Evolutionary conservation across 169 alveolate genomes (phyloP).

Genomic region (Plasmodium cynomolgi): DNA sequence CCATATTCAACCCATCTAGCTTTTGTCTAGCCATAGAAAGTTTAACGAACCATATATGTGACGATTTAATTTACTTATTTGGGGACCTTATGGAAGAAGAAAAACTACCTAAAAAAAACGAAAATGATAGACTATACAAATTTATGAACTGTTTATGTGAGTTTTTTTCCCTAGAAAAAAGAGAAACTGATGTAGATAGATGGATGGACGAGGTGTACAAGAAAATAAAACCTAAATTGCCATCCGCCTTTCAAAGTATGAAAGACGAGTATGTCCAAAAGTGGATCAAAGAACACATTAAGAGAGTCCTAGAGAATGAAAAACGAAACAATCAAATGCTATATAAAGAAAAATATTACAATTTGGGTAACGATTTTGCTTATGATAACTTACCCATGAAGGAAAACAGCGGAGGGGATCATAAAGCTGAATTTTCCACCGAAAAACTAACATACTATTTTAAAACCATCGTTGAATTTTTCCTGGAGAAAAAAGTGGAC

Average conservation of each 20-base stretch:
- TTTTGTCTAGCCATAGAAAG: slow-evolving; percentile 63
- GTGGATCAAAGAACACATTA: slow-evolving; percentile 61
- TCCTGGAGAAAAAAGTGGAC: slow-evolving; percentile 54
- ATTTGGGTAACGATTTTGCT: slow-evolving; percentile 60
- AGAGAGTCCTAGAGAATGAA: slow-evolving; percentile 44
- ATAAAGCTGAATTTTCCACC: slow-evolving; percentile 40
- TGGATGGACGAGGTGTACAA: slow-evolving; percentile 56
- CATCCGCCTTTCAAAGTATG: slow-evolving; percentile 22
- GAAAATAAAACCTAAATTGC: slow-evolving; percentile 51
- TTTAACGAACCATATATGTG: slow-evolving; percentile 63
- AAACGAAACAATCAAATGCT: slow-evolving; percentile 53
- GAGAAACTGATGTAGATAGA: slow-evolving; percentile 57
- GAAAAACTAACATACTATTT: slow-evolving; percentile 43
- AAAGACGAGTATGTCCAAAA: slow-evolving; percentile 39
- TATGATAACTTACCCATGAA: slow-evolving; percentile 43
- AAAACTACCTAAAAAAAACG: slow-evolving; percentile 23
- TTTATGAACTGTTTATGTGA: slow-evolving; percentile 40
- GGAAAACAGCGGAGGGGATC: not conserved
- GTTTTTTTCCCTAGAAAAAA: slow-evolving; percentile 59
- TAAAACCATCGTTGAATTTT: slow-evolving; percentile 63
- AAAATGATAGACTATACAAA: slow-evolving; percentile 68
- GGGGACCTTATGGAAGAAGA: slow-evolving; percentile 44
- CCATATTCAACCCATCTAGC: slow-evolving; percentile 61
- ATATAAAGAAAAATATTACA: slow-evolving; percentile 69
- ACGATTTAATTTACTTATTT: slow-evolving; percentile 57